phyloP scores from a whole-genome alignment of 306 rosid species.

The Purshia tridentata region DNA sequence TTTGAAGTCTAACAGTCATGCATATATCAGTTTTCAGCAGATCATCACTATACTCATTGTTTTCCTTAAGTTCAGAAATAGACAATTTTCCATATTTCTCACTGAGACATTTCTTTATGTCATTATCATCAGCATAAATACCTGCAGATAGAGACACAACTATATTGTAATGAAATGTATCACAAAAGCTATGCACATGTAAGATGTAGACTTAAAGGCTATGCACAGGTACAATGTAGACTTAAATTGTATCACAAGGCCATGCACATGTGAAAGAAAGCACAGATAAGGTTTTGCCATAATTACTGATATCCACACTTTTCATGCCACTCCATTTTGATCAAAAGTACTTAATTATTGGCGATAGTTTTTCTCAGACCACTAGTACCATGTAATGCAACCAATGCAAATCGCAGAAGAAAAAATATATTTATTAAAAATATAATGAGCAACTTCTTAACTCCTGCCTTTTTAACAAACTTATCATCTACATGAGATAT shows the following conservation, averaged over 20 bases:
- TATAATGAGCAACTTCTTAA: not conserved
- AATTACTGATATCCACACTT: not conserved
- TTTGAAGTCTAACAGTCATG: constrained; percentile 82
- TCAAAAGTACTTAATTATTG: not conserved
- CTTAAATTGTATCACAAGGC: not conserved
- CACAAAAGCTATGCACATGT: not conserved
- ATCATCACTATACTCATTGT: constrained; percentile 58
- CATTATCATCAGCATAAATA: constrained; percentile 70
- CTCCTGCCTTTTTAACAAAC: not conserved
- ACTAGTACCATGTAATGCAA: not conserved
- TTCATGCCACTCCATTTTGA: not conserved
- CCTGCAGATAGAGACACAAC: constrained; percentile 45
- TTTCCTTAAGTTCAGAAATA: constrained; percentile 48
- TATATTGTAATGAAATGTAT: not conserved
- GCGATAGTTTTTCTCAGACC: not conserved
- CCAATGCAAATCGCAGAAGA: not conserved
- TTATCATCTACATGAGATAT: not conserved
- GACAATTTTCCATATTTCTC: constrained; percentile 62
- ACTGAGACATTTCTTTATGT: constrained; percentile 45
- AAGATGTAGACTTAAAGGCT: not conserved
- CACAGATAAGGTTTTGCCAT: not conserved
- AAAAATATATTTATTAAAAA: not conserved
- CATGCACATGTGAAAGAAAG: not conserved
- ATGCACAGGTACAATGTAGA: not conserved
- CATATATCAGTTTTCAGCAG: constrained; percentile 72